phyloP scores from a whole-genome alignment of 352 stramenopile species.

The Aphanomyces cochlioides region DNA sequence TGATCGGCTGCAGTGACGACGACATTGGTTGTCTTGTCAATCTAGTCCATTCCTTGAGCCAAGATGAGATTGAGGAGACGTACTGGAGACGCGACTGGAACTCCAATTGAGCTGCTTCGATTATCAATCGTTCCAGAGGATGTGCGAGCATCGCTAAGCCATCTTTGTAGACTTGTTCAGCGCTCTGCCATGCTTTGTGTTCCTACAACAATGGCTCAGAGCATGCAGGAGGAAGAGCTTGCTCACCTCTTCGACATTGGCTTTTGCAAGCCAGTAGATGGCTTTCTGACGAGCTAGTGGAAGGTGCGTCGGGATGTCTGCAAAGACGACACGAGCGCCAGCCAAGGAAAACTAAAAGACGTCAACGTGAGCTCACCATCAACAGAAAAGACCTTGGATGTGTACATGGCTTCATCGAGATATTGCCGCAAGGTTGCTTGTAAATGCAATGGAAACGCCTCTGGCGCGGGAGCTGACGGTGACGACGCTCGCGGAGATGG shows the following conservation, averaged over 20 bases:
- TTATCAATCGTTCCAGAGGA: slow-evolving; percentile 7
- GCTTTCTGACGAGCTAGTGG: slow-evolving; percentile 8
- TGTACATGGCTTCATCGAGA: slow-evolving; percentile 26
- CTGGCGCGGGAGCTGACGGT: background rate
- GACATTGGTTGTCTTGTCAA: background rate
- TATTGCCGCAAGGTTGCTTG: slow-evolving; percentile 5
- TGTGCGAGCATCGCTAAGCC: background rate
- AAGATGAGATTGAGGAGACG: background rate
- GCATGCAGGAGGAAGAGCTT: background rate
- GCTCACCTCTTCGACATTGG: slow-evolving; percentile 22
- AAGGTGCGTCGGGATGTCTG: slow-evolving; percentile 10
- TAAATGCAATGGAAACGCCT: background rate
- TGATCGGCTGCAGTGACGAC: background rate
- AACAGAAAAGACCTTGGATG: slow-evolving; percentile 18
- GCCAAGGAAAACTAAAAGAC: slow-evolving; percentile 17
- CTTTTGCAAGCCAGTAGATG: slow-evolving; percentile 16
- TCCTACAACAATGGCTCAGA: background rate
- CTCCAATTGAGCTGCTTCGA: slow-evolving; percentile 13
- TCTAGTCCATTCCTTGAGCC: too few species aligned
- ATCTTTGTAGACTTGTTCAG: slow-evolving; percentile 1
- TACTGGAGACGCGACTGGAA: slow-evolving; percentile 15
- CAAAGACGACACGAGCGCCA: slow-evolving; percentile 19
- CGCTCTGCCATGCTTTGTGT: slow-evolving; percentile 9
- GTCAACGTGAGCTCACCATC: background rate
- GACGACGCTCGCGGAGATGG: background rate